These are phyloP conservation scores for Pestalotiopsis sp. DNA, from an alignment of 2,329 filamentous ascomycete genomes.

Conservation along the genomic window DNA sequence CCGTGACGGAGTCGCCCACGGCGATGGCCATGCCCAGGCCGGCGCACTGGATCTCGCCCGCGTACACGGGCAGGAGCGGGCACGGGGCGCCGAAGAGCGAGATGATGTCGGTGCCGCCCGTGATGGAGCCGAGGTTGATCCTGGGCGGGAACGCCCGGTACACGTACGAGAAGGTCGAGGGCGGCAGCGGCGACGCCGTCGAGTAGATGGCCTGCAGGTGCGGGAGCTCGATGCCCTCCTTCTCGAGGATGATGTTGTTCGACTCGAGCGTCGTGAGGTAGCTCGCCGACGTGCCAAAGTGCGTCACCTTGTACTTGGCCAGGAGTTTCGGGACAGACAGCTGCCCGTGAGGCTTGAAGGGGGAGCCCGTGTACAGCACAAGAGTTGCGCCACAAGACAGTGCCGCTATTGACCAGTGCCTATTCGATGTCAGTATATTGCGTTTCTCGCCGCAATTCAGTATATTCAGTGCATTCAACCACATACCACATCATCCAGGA, in stretches of 20 bases:
- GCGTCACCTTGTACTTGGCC: conserved; percentile 79
- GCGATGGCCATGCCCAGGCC: conserved; percentile 79
- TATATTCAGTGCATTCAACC: not conserved
- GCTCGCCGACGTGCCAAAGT: conserved; percentile 93
- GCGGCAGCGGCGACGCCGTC: conserved; percentile 88
- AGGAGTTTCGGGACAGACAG: conserved; percentile 83
- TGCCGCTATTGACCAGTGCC: conserved; percentile 86
- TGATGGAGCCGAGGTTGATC: conserved; percentile 92
- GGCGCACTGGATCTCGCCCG: conserved; percentile 76
- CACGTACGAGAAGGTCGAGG: conserved; percentile 89
- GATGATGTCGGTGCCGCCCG: conserved; percentile 94
- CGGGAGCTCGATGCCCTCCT: conserved; percentile 56
- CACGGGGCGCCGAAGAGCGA: conserved; percentile 90
- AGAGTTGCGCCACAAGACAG: conserved; percentile 82
- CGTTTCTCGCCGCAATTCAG: not conserved
- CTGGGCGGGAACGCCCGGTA: conserved; percentile 78
- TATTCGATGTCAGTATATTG: not conserved
- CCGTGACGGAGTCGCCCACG: conserved; percentile 60
- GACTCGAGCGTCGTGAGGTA: conserved; percentile 92
- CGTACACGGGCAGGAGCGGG: conserved; percentile 71
- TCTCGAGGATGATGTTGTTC: conserved; percentile 63
- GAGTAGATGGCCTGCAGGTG: conserved; percentile 86
- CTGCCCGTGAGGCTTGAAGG: conserved; percentile 79
- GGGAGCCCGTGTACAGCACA: conserved; percentile 89
- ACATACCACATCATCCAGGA: conserved; percentile 96